These are phyloP conservation scores for Solanum chacoense DNA, from an alignment of 305 asterid genomes.

Conservation along the genomic window DNA sequence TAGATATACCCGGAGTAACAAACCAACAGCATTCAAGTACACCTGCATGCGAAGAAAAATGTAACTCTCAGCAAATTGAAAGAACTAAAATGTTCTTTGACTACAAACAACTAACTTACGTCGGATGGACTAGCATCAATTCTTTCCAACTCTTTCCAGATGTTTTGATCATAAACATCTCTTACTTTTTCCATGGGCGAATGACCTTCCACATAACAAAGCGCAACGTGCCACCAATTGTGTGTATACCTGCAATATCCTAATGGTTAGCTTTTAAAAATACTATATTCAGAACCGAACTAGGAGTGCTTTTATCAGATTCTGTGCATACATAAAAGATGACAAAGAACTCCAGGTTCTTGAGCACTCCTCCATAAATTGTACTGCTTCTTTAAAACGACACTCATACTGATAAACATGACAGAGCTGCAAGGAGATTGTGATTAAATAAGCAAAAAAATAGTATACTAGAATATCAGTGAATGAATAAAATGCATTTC, in stretches of 20 bases:
- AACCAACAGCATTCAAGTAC: slow-evolving; percentile 70
- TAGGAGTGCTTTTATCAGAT: not conserved
- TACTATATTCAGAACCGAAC: not conserved
- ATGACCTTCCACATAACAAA: slow-evolving; percentile 83
- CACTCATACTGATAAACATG: slow-evolving; percentile 86
- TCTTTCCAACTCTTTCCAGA: slow-evolving; percentile 84
- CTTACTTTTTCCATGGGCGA: slow-evolving; percentile 54
- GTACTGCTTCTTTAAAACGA: slow-evolving; percentile 86
- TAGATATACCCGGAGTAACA: slow-evolving; percentile 59
- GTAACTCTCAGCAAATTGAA: not conserved
- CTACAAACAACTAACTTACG: slow-evolving; percentile 24
- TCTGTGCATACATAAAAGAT: slow-evolving; percentile 63
- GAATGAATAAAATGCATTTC: not conserved
- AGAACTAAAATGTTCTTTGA: not conserved
- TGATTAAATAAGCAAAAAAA: slow-evolving; percentile 2
- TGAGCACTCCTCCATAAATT: slow-evolving; percentile 78
- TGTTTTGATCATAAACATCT: slow-evolving; percentile 54
- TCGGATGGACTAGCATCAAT: slow-evolving; percentile 60
- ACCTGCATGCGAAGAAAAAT: slow-evolving; percentile 36
- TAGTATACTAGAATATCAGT: not conserved
- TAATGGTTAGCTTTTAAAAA: not conserved
- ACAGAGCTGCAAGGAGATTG: slow-evolving; percentile 58
- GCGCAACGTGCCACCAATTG: slow-evolving; percentile 99
- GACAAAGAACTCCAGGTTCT: slow-evolving; percentile 67
- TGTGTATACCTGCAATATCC: slow-evolving; percentile 62